These are phyloP conservation scores for Orbilia blumenaviensis DNA, from an alignment of 2,329 filamentous ascomycete genomes.

Conservation along the genomic window DNA sequence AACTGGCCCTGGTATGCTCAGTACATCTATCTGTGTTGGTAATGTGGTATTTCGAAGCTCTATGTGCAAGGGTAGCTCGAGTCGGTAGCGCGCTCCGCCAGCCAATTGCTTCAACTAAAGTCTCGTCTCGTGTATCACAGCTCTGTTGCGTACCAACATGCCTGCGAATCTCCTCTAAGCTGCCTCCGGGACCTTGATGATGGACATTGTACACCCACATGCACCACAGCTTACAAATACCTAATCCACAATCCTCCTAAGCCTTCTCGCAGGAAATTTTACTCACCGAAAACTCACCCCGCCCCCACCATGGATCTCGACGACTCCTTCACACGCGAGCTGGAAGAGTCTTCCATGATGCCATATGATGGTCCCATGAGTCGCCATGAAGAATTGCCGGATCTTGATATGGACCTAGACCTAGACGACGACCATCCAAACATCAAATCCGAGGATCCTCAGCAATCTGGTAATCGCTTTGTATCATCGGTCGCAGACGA, in stretches of 20 bases:
- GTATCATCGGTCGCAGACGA: slow-evolving; percentile 61
- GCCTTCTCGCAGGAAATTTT: not conserved
- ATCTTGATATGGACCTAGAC: slow-evolving; percentile 28
- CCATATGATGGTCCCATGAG: slow-evolving; percentile 24
- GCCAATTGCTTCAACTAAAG: not conserved
- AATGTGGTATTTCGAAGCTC: slow-evolving; percentile 18
- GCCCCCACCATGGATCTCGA: slow-evolving; percentile 38
- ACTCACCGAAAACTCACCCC: not conserved
- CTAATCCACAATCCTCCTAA: not conserved
- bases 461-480: slow-evolving; percentile 65
- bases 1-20: not conserved
- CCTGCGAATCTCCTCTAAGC: not conserved
- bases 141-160: not conserved
- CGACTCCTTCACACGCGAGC: slow-evolving; percentile 50
- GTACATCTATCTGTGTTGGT: not conserved
- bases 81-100: not conserved
- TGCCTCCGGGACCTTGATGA: not conserved
- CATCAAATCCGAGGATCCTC: slow-evolving; percentile 62
- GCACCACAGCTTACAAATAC: not conserved
- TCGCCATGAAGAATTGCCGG: slow-evolving; percentile 18
- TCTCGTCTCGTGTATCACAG: not conserved
- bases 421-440: slow-evolving; percentile 56
- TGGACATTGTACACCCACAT: slow-evolving; percentile 13
- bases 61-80: not conserved
- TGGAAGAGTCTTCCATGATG: slow-evolving; percentile 47